A percentile compares a stretch with the other conserved stretches of the same genome.
These are phyloP conservation scores for Brachypodium distachyon DNA, from an alignment of 202 grass and related monocot species.

Conservation along the genomic window DNA sequence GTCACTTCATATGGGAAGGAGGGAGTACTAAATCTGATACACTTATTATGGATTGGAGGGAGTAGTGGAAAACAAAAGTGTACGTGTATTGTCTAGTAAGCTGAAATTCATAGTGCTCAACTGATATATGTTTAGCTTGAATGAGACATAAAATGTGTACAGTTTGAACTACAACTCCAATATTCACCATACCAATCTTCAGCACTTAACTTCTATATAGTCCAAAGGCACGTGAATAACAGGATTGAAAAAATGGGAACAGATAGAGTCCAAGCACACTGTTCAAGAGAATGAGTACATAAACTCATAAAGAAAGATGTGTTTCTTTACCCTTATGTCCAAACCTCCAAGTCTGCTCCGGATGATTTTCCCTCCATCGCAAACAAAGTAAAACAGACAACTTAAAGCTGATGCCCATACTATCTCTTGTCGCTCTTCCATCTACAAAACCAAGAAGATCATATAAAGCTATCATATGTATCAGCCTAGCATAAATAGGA, in stretches of 20 bases:
- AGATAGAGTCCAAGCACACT: constrained; percentile 8
- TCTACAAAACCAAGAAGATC: constrained; percentile 39
- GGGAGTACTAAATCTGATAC: too few species aligned
- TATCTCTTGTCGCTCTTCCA: constrained; percentile 89
- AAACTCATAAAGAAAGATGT: constrained; percentile 4
- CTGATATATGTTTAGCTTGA: background rate
- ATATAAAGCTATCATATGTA: background rate
- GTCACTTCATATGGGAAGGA: too few species aligned
- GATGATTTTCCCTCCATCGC: constrained; percentile 87
- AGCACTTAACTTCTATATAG: background rate
- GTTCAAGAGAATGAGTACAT: constrained; percentile 4
- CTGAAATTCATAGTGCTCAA: background rate
- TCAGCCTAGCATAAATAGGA: constrained; percentile 6
- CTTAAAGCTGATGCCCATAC: constrained; percentile 97
- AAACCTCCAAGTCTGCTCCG: constrained; percentile 82
- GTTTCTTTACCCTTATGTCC: constrained; percentile 86
- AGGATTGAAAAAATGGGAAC: background rate
- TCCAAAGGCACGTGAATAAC: background rate
- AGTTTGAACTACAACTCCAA: background rate
- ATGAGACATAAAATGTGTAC: background rate
- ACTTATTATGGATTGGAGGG: too few species aligned
- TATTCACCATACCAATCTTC: background rate
- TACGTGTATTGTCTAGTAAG: background rate
- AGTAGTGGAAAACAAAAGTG: background rate
- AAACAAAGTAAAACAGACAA: constrained; percentile 97